Evolutionary conservation across 495 filamentous ascomycete genomes (phyloP).

Genomic region (Penicillium coprophilum): DNA sequence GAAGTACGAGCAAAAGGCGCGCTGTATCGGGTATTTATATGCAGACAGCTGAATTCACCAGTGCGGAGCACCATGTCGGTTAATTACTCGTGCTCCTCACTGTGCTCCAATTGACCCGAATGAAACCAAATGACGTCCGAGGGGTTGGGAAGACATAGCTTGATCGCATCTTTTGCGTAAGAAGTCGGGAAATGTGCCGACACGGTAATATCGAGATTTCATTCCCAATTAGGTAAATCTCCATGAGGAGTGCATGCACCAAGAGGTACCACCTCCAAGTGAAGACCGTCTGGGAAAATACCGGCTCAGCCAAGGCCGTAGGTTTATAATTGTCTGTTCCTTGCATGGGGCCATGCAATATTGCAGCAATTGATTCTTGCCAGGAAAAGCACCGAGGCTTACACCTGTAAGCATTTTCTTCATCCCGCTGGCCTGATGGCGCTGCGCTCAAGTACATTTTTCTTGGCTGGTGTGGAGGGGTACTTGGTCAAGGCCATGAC

Average conservation of each 20-base stretch:
- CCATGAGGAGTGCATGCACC: conserved; percentile 23
- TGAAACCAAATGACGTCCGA: background rate
- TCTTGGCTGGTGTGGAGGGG: conserved; percentile 9
- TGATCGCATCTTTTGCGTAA: background rate
- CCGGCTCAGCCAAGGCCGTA: conserved; percentile 16
- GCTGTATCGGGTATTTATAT: conserved; percentile 6
- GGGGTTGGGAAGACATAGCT: background rate
- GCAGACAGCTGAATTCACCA: background rate
- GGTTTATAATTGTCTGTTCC: conserved; percentile 1
- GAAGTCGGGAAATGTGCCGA: background rate
- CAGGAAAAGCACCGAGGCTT: background rate
- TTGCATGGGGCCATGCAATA: background rate
- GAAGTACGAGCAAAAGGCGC: background rate
- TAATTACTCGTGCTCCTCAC: conserved; percentile 1
- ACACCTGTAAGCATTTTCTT: background rate
- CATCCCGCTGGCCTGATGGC: background rate
- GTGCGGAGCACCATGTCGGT: conserved; percentile 1
- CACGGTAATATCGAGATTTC: conserved; percentile 8
- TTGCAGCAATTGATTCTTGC: background rate
- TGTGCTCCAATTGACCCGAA: background rate
- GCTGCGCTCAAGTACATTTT: background rate
- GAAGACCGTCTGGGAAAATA: conserved; percentile 10
- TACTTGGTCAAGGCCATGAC: background rate
- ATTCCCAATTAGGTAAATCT: conserved; percentile 21
- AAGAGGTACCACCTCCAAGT: background rate